Evolutionary conservation across 2,329 filamentous ascomycete genomes (phyloP).

Genomic region (Trichoderma semiorbis): DNA sequence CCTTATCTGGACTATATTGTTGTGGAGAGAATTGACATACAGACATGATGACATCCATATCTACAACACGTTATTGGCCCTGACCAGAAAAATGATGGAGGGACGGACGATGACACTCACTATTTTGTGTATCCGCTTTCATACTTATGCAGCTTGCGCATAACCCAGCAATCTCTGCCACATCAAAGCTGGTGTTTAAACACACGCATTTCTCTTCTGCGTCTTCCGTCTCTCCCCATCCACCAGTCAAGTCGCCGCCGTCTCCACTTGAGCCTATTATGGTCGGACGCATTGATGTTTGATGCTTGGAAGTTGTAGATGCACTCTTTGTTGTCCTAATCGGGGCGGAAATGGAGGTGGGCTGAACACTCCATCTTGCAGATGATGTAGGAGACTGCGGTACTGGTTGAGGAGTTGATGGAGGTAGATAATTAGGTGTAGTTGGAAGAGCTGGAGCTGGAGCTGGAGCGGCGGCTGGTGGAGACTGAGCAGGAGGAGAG

Average conservation of each 20-base stretch:
- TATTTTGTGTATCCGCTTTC: constrained; percentile 30
- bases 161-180: constrained; percentile 35
- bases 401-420: background rate
- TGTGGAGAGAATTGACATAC: constrained; percentile 33
- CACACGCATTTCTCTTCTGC: constrained; percentile 38
- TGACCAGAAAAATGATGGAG: no score
- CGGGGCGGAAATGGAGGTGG: background rate
- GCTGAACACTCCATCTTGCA: background rate
- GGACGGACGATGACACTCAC: constrained; percentile 25
- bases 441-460: background rate
- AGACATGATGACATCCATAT: constrained; percentile 36
- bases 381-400: background rate
- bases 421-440: background rate
- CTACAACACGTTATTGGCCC: constrained; percentile 22
- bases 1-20: constrained; percentile 31
- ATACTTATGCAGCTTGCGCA: constrained; percentile 39
- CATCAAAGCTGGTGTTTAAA: constrained; percentile 39
- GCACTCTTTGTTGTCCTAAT: background rate
- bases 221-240: constrained; percentile 6
- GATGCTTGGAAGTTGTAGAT: background rate
- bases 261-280: background rate
- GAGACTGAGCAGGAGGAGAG: background rate
- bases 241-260: constrained; percentile 10
- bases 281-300: background rate
- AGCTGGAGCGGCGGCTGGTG: background rate